Evolutionary conservation across 2,329 filamentous ascomycete species (phyloP), one percentile per base, ranked within the genome.

Genomic region (Elsinoe arachidis): DNA sequence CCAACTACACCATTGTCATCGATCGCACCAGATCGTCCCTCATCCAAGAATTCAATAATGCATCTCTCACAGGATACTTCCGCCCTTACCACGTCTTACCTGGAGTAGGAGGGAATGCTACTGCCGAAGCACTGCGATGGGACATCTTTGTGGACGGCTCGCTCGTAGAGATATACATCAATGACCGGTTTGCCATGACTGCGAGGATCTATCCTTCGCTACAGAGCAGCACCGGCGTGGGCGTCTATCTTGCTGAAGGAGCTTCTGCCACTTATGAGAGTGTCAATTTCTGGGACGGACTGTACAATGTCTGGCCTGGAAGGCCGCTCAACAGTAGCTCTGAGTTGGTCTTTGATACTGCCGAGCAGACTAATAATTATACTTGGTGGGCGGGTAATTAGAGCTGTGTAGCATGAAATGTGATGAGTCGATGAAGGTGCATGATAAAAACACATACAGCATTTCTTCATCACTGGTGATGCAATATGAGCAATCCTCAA

Each of bases 71-170:
- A 5, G 75, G 74, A 10, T 76, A 74, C 63, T 77, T 76, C 66
- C 67, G 72, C 55, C 74, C 75, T 2, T 76, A 76, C 67, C 72
- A 69, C 4, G 64, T 72, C 51, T 38, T 46, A 1, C 34, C 44
- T 9, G 63, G 65, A 34, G 67, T 65, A 1, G 63, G 61, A 19
- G 58, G 62, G 34, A 60, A 60, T n/a, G 60, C 60, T 4, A 55
- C 62, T 34, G 55, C 54, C 0, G 76, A 78, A 62, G 65, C 68
- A 15, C 66, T 78, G 33, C 63, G 65, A 5, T 71, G 77, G 66
- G 66, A 76, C 57, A 66, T 78, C 58, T 77, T 74, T 64, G 62
- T 78, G 39, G 76, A 78, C 58, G 75, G 75, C 21, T 75, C 72
- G 1, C 64, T 77, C 21, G 64, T 77, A 0, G 76, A 78, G 64